phyloP scores from a whole-genome alignment of 1,284 basidiomycete genomes.

The Phylloporus sp. region DNA sequence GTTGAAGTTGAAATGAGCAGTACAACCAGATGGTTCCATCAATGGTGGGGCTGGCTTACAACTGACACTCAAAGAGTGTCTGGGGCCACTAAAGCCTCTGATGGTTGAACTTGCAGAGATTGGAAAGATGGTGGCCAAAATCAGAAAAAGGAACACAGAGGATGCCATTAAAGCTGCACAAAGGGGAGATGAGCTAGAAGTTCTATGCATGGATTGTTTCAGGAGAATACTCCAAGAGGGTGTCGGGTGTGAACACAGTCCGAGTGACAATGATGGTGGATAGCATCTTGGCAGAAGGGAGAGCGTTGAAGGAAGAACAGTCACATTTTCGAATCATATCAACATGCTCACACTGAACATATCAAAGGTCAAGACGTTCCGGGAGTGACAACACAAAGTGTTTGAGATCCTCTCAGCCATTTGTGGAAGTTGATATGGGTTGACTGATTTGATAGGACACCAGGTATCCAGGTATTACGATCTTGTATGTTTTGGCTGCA shows the following conservation, averaged over 20 bases:
- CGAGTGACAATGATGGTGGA: conserved; percentile 28
- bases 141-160: conserved; percentile 61
- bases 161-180: conserved; percentile 53
- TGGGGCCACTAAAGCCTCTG: conserved; percentile 60
- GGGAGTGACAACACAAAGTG: conserved; percentile 69
- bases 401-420: conserved; percentile 57
- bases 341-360: conserved; percentile 72
- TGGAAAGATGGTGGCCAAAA: conserved; percentile 50
- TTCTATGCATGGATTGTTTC: conserved; percentile 66
- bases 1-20: conserved; percentile 61
- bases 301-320: conserved; percentile 63
- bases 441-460: background rate
- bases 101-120: conserved; percentile 70
- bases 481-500: background rate
- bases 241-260: conserved; percentile 43
- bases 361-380: conserved; percentile 70
- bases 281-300: conserved; percentile 37
- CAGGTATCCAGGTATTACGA: too few relatives aligned
- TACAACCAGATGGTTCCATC: conserved; percentile 54
- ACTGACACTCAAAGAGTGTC: conserved; percentile 56
- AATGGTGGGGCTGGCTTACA: conserved; percentile 59
- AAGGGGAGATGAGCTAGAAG: conserved; percentile 44
- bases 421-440: conserved; percentile 17
- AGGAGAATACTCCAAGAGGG: conserved; percentile 61
- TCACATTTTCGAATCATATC: conserved; percentile 73